Conservation (phyloP, 208 protist genomes). For the Trypanosoma mega region DNA sequence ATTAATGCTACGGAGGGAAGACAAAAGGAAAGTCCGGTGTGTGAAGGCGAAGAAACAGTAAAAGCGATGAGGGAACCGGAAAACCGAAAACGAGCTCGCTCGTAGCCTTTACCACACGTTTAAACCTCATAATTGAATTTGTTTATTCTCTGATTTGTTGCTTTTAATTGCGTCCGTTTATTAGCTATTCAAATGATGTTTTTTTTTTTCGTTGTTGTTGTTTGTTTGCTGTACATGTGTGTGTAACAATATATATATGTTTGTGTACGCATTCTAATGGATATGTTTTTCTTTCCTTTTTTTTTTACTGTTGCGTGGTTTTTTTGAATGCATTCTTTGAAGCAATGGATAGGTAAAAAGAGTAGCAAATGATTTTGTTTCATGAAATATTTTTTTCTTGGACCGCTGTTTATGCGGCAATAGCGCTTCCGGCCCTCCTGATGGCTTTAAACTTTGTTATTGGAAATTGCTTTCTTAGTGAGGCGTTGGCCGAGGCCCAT, state of each 20-base stretch:
- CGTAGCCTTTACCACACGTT: neutral
- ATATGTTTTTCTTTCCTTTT: too few species aligned
- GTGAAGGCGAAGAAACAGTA: slow-evolving; percentile 33
- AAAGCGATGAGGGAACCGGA: slow-evolving; percentile 52
- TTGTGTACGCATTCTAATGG: too few species aligned
- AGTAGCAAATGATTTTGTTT: slow-evolving; percentile 1
- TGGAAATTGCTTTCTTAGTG: slow-evolving; percentile 60
- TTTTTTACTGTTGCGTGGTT: too few species aligned
- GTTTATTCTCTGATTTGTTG: slow-evolving; percentile 6
- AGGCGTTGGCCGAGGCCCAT: slow-evolving; percentile 36
- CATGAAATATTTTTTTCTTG: slow-evolving; percentile 48
- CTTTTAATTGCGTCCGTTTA: neutral
- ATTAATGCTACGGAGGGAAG: neutral
- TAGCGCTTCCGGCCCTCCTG: slow-evolving; percentile 45
- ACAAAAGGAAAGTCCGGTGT: slow-evolving; percentile 2
- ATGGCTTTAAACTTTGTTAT: slow-evolving; percentile 66
- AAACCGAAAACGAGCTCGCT: slow-evolving; percentile 33
- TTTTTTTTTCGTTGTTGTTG: slow-evolving; percentile 21
- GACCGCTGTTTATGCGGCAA: slow-evolving; percentile 45
- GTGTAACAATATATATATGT: slow-evolving; percentile 1
- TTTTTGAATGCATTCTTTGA: neutral
- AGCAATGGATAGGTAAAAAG: slow-evolving; percentile 1
- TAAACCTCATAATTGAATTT: neutral
- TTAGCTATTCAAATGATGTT: neutral
- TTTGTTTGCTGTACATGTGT: slow-evolving; percentile 13